phyloP scores from a whole-genome alignment of 305 asterid genomes.

The Fraxinus sp. region DNA sequence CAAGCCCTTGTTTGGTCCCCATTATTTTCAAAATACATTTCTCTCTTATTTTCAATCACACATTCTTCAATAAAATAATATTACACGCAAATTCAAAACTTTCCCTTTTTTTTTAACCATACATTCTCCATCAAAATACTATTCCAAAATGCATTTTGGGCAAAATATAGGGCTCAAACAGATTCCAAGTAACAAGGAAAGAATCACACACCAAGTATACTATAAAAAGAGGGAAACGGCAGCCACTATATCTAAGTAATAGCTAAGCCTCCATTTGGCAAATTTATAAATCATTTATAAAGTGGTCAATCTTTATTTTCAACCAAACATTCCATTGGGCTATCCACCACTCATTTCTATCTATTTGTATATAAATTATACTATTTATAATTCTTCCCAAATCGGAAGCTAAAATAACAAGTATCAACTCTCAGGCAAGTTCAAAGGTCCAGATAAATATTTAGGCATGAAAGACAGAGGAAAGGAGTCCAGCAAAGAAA shows the following conservation, averaged over 20 bases:
- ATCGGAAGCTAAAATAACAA: not conserved
- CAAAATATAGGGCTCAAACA: too few relatives aligned
- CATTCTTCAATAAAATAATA: too few relatives aligned
- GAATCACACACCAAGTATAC: not conserved
- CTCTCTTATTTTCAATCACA: too few relatives aligned
- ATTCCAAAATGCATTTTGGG: too few relatives aligned
- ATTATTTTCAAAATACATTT: too few relatives aligned
- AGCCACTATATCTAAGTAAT: constrained; percentile 6
- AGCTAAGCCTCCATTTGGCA: not conserved
- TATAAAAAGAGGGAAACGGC: not conserved
- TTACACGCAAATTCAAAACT: too few relatives aligned
- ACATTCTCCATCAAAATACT: too few relatives aligned
- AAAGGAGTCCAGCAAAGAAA: not conserved
- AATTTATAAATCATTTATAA: too few relatives aligned
- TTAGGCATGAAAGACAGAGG: not conserved
- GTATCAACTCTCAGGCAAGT: not conserved
- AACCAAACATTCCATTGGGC: not conserved
- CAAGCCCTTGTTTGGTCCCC: too few relatives aligned
- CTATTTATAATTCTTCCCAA: not conserved
- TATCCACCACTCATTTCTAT: not conserved
- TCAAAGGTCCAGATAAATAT: not conserved
- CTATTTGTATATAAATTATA: too few relatives aligned
- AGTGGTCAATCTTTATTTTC: not conserved
- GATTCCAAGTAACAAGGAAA: not conserved
- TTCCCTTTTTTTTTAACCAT: too few relatives aligned